Evolutionary conservation across 305 asterid species (phyloP), one percentile per base, ranked within the genome.

Genomic region (Lippia alba): DNA sequence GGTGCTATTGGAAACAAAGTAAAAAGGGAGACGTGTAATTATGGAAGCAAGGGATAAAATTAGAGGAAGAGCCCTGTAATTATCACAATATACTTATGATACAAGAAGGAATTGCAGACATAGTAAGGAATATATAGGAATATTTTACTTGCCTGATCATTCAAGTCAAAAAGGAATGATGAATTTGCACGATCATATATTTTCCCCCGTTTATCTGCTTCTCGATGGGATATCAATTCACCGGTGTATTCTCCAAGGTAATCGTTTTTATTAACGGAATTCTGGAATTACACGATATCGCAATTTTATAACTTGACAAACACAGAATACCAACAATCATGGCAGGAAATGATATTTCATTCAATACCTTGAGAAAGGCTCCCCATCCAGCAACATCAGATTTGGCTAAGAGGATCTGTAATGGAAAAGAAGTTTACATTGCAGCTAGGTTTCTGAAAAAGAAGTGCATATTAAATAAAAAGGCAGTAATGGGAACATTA

Each of bases 301-400:
- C 49, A 51, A 12, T 14, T 66, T 60, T 63, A 24, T 39, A 61
- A 64, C 46, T 64, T 65, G 32, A 60, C 64, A 24, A 64, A 24
- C 34, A 61, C 55, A 57, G 64, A 24, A 57, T 3, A 61, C 36
- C 69, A 57, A 74, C 34, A 57, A 67, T 24, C 40, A 50, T 20
- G 57, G 30, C 2, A 57, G 40, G 41, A 66, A 61, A 65, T n/a
- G n/a, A 66, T 30, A 56, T 16, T 46, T 58, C 56, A 51, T 44
- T 66, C 2, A 61, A 6, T 82, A 92, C 99, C 97, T 92, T 90
- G 73, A 90, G 79, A 85, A 95, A 95, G 51, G 99, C 99, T 78
- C 99, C 99, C 99, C 97, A 95, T 60, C 99, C 99, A 72, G 99
- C 91, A 70, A 95, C 90, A 71, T 90, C 97, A 18, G 99, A 95